Base-by-base conservation (phyloP, 192 early-diverging fungal species). In the Backusella liffmaniae region DNA sequence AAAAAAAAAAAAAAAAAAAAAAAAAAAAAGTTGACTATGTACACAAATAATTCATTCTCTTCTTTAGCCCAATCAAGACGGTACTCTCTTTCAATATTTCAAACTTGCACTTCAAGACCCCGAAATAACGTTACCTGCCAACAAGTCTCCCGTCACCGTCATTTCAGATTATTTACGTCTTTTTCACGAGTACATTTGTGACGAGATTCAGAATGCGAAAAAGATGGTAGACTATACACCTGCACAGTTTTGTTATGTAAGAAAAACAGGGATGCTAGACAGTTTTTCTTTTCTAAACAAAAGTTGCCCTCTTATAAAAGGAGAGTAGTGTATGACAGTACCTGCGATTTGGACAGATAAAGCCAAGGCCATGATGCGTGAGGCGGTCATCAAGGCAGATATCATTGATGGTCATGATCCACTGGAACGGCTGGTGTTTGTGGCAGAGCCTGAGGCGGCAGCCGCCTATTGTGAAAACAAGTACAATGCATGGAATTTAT, bases 291-390 rank as follows among this genome's bases (percentile, higher is more conserved):
- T 44, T 44, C 12, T 32, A 81, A 79, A 35, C 76, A 82, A 39
- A 82, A 82, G 68, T 79, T 78, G 8, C 74, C 80, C 34, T 53
- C 83, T n/a, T 76, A 81, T 30, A 83, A 78, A 80, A 84, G 66
- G 83, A 84, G 49, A 18, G 44, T 73, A 72, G 51, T 86, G 83
- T 65, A 77, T 88, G 8, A 88, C 87, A 4, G 87, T 88, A 6
- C 87, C 87, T 12, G 87, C 85, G 0, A 86, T 86, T 78, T 88
- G 84, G 84, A 80, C 77, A 9, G 87, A 86, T 67, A 67, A 39
- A 30, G 80, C 82, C 29, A 86, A 86, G 73, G 74, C 78, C 13
- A 76, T 74, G 15, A 86, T 86, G 84, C 62, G 84, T 65, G 73
- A 79, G 66, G 84, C 84, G 4, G 84, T 80, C 8, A 76, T 86